Conservation (phyloP, 495 filamentous ascomycete genomes). For the Penicillium waksmanii region DNA sequence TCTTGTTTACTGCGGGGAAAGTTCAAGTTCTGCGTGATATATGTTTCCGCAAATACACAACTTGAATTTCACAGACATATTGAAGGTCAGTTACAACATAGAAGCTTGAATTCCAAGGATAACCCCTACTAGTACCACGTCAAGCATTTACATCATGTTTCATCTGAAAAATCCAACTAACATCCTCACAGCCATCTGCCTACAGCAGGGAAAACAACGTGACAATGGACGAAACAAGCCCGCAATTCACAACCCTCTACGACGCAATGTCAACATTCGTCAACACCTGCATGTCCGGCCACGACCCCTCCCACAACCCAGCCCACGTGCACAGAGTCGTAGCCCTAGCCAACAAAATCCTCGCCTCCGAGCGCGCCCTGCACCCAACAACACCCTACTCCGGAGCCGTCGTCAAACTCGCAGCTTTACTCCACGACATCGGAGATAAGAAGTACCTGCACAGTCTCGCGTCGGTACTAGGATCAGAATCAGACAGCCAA, state of each 20-base stretch:
- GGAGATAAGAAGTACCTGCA: constrained; percentile 80
- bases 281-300: constrained; percentile 72
- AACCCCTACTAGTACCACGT: no score
- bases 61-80: no score
- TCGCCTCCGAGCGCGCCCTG: constrained; percentile 44
- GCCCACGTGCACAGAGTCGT: constrained; percentile 81
- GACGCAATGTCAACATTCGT: constrained; percentile 59
- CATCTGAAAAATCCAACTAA: background rate
- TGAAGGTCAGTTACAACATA: background rate
- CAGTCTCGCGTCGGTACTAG: background rate
- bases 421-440: constrained; percentile 84
- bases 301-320: constrained; percentile 87
- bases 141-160: no score
- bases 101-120: no score
- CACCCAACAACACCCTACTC: constrained; percentile 46
- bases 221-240: constrained; percentile 19
- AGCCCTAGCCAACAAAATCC: constrained; percentile 65
- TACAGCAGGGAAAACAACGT: background rate
- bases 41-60: no score
- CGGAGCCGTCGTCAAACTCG: constrained; percentile 63
- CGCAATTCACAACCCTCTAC: constrained; percentile 43
- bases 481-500: constrained; percentile 3
- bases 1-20: no score
- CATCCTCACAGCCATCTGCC: background rate
- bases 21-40: no score